phyloP scores from a whole-genome alignment of 2,329 filamentous ascomycete genomes.

The Fusarium armeniacum region DNA sequence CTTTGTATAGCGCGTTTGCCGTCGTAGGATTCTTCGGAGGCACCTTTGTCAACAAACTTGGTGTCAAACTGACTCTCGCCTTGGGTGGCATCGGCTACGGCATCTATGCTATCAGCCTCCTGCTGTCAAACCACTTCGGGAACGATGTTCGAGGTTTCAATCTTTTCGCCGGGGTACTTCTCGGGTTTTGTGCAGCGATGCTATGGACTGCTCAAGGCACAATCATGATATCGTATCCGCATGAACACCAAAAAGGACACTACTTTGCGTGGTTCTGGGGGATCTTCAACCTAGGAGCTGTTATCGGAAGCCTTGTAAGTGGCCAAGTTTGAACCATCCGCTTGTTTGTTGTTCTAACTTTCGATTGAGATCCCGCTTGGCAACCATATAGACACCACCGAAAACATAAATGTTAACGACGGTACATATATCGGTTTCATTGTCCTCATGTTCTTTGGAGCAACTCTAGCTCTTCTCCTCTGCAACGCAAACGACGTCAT shows the following conservation, averaged over 20 bases:
- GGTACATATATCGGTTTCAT: constrained; percentile 90
- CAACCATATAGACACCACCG: constrained; percentile 32
- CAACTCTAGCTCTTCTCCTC: constrained; percentile 75
- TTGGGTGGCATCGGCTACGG: constrained; percentile 82
- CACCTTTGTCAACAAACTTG: constrained; percentile 81
- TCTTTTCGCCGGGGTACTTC: constrained; percentile 80
- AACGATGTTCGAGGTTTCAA: constrained; percentile 52
- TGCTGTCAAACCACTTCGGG: constrained; percentile 74
- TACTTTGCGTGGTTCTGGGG: constrained; percentile 95
- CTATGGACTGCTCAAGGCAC: constrained; percentile 87
- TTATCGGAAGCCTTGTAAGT: constrained; percentile 79
- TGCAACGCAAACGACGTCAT: constrained; percentile 79
- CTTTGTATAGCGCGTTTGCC: constrained; percentile 78
- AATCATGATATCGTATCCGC: constrained; percentile 91
- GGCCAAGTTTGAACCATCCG: rapidly evolving
- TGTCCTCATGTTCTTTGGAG: constrained; percentile 80
- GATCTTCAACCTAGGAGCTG: constrained; percentile 92
- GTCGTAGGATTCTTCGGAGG: constrained; percentile 77
- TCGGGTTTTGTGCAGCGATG: constrained; percentile 83
- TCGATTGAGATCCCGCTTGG: constrained; percentile 59
- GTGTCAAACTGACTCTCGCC: constrained; percentile 74
- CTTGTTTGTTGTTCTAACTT: rapidly evolving
- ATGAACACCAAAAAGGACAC: constrained; percentile 83
- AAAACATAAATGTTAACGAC: constrained; percentile 67
- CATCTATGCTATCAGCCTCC: constrained; percentile 75